Percentiles rank a stretch among this genome's conserved stretches.
Conservation (phyloP, 2,329 filamentous ascomycete species). For the Botrytis hyacinthi region DNA sequence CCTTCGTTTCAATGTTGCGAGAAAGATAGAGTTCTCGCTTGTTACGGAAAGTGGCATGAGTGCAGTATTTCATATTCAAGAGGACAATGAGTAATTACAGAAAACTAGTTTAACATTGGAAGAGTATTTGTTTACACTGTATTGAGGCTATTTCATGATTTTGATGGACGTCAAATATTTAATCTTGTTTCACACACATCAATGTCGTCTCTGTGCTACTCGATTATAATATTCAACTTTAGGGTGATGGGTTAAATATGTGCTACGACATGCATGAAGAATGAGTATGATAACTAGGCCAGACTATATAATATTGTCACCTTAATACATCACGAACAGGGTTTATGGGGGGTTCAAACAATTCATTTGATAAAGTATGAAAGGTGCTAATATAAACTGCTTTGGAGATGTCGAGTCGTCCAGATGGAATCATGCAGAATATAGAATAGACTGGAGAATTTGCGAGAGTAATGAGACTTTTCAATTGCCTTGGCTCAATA, state of each 20-base stretch:
- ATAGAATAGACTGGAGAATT: not conserved
- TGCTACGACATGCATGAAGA: conserved; percentile 1
- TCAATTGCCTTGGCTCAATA: conserved; percentile 26
- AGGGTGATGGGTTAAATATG: not conserved
- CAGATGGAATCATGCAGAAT: not conserved
- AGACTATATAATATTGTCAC: not conserved
- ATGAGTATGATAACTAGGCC: not conserved
- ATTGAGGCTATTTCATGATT: not conserved
- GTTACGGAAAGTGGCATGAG: conserved; percentile 13
- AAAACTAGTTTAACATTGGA: not conserved
- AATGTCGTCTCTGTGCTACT: not conserved
- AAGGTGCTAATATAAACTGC: not conserved
- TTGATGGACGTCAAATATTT: not conserved
- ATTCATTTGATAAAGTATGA: not conserved
- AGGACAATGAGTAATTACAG: not conserved
- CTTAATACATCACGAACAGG: not conserved
- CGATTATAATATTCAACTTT: not conserved
- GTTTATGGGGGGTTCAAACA: not conserved
- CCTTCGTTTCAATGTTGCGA: conserved; percentile 9
- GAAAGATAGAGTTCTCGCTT: conserved; percentile 13
- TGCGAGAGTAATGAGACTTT: conserved; percentile 13
- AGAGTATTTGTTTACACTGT: not conserved
- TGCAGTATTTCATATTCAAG: conserved; percentile 5
- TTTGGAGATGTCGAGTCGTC: not conserved
- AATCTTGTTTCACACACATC: not conserved